These are phyloP conservation scores for Gossypium anomalum DNA, from an alignment of 345 rosid species.

Conservation along the genomic window DNA sequence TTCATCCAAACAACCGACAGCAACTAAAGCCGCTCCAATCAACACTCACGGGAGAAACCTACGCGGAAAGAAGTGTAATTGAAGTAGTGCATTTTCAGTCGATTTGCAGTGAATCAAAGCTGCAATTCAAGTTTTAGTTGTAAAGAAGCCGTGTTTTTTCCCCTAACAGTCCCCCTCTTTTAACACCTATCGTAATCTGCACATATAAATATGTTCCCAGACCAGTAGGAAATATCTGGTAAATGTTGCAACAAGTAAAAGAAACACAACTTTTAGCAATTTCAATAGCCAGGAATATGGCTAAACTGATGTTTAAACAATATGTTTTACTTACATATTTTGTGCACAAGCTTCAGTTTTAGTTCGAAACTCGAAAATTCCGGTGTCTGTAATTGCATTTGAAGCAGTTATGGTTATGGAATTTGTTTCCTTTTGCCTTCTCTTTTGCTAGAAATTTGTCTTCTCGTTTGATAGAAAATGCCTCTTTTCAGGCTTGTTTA, in stretches of 20 bases:
- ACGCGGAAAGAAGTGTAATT: conserved; percentile 28
- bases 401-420: neutral
- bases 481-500: neutral
- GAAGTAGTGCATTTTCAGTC: conserved; percentile 10
- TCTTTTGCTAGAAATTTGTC: neutral
- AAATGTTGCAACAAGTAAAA: conserved; percentile 22
- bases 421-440: neutral
- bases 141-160: conserved; percentile 16
- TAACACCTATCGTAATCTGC: conserved; percentile 10
- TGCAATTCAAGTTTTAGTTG: conserved; percentile 18
- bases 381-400: neutral
- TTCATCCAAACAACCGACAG: conserved; percentile 16
- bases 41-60: conserved; percentile 32
- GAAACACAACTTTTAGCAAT: conserved; percentile 2
- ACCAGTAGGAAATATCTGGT: conserved; percentile 13
- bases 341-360: neutral
- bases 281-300: conserved; percentile 20
- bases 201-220: conserved; percentile 17
- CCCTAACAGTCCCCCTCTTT: neutral
- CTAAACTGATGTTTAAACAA: conserved; percentile 19
- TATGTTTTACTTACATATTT: neutral
- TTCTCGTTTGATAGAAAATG: neutral
- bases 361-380: neutral
- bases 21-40: conserved; percentile 23
- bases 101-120: conserved; percentile 16